phyloP scores from a whole-genome alignment of 2,329 filamentous ascomycete genomes.

The Xylariales sp. region DNA sequence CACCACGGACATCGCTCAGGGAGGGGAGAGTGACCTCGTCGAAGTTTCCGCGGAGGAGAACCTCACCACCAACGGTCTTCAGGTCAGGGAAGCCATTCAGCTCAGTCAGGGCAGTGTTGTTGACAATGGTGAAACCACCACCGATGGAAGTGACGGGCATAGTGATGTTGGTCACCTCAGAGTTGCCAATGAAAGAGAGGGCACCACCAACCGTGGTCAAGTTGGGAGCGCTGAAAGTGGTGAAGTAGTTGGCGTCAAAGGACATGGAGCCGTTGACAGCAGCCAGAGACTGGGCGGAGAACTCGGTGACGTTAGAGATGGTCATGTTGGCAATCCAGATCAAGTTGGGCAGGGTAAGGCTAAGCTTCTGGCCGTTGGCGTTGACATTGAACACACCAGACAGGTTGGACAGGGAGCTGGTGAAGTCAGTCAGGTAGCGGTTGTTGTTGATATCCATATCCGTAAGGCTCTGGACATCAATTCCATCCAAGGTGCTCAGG shows the following conservation, averaged over 20 bases:
- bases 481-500: conserved; percentile 71
- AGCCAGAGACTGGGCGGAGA: conserved; percentile 69
- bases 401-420: conserved; percentile 74
- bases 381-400: conserved; percentile 66
- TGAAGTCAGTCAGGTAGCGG: conserved; percentile 68
- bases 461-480: conserved; percentile 71
- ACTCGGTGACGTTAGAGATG: conserved; percentile 71
- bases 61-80: conserved; percentile 67
- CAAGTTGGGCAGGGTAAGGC: conserved; percentile 73
- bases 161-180: conserved; percentile 65
- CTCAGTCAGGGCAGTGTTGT: conserved; percentile 72
- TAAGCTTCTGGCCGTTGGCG: conserved; percentile 72
- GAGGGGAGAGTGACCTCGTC: conserved; percentile 63
- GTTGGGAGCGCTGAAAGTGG: conserved; percentile 60
- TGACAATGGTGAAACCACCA: conserved; percentile 78
- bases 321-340: conserved; percentile 75
- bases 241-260: conserved; percentile 76
- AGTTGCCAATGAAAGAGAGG: conserved; percentile 61
- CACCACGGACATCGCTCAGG: conserved; percentile 65
- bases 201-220: conserved; percentile 61
- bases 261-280: conserved; percentile 74
- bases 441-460: conserved; percentile 89
- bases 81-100: conserved; percentile 68
- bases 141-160: conserved; percentile 63
- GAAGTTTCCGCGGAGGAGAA: conserved; percentile 84